Evolutionary conservation across 192 early-diverging fungal genomes (phyloP), one percentile per base, ranked within the genome.

Genomic region (Radiomyces spectabilis): DNA sequence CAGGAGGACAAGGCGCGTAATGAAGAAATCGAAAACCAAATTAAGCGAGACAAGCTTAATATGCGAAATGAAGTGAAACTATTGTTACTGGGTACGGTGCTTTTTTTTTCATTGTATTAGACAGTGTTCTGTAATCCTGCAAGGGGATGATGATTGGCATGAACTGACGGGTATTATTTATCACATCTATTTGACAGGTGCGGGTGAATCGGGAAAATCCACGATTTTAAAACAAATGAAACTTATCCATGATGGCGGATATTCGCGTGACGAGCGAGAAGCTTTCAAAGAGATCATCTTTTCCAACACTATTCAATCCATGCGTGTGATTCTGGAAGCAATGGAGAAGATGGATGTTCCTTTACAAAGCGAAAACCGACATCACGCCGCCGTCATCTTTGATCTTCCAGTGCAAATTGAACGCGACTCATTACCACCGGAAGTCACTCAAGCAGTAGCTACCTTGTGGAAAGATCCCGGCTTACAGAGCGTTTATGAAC

Each of bases 151-250:
- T n/a, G n/a, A n/a, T n/a, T n/a, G n/a, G n/a, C n/a, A n/a, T n/a
- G n/a, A n/a, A n/a, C n/a, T n/a, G n/a, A n/a, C n/a, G n/a, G n/a
- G n/a, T n/a, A n/a, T n/a, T n/a, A n/a, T n/a, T n/a, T n/a, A n/a
- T n/a, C 31, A 4, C 47, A 22, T 24, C 5, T 21, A 22, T 15
- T 38, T 46, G 34, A 50, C 55, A 87, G 88, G 86, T 66, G 91
- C 94, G 37, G 94, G 94, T 59, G 94, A 97, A 71, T 94, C 94
- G 3, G 94, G 94, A 50, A 97, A 97, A 74, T 87, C 84, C 30
- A 97, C 94, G 16, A 94, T 97, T 62, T 75, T 97, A 51, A 97
- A 97, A 69, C 94, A 97, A 67, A 94, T 97, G 92, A 92, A 91
- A 69, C 80, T 97, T 38, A 94, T 97, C 63, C 92, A 97, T 69